Conservation (phyloP, 495 filamentous ascomycete species). For the Penicillium nucicola region DNA sequence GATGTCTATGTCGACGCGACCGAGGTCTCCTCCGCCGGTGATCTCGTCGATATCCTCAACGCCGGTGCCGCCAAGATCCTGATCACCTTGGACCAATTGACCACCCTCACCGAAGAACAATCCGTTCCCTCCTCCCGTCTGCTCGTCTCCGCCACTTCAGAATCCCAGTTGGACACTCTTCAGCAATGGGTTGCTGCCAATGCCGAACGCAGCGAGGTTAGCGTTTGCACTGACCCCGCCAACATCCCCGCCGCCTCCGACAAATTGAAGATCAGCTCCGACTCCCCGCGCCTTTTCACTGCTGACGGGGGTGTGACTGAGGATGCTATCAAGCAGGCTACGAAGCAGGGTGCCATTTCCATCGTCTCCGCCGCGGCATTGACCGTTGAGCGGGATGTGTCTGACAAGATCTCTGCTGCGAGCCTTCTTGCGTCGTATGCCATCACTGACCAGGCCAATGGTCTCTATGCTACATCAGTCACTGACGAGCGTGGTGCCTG, state of each 20-base stretch:
- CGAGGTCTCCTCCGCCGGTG: slow-evolving; percentile 59
- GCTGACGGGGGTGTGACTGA: slow-evolving; percentile 36
- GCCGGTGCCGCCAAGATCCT: slow-evolving; percentile 86
- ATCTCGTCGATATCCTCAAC: slow-evolving; percentile 78
- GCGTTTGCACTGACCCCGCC: slow-evolving; percentile 48
- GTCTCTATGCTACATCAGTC: slow-evolving; percentile 82
- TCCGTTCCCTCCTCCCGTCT: slow-evolving; percentile 57
- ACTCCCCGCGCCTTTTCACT: slow-evolving; percentile 37
- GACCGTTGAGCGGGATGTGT: slow-evolving; percentile 59
- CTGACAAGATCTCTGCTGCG: slow-evolving; percentile 61
- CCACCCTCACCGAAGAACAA: slow-evolving; percentile 47
- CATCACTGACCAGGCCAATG: slow-evolving; percentile 79
- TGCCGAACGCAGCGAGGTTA: slow-evolving; percentile 50
- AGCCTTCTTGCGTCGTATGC: slow-evolving; percentile 66
- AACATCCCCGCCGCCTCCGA: slow-evolving; percentile 48
- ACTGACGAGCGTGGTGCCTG: slow-evolving; percentile 83
- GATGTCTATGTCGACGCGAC: slow-evolving; percentile 76
- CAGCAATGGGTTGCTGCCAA: slow-evolving; percentile 40
- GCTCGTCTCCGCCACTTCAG: slow-evolving; percentile 43
- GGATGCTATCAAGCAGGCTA: slow-evolving; percentile 47
- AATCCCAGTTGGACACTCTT: slow-evolving; percentile 33
- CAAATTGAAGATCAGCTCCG: slow-evolving; percentile 36
- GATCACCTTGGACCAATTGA: slow-evolving; percentile 65
- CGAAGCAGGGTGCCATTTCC: slow-evolving; percentile 64
- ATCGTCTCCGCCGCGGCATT: slow-evolving; percentile 70